Percentiles rank a stretch among this genome's conserved stretches.
phyloP scores from a whole-genome alignment of 2,329 filamentous ascomycete species.

The Fonsecaea monophora region DNA sequence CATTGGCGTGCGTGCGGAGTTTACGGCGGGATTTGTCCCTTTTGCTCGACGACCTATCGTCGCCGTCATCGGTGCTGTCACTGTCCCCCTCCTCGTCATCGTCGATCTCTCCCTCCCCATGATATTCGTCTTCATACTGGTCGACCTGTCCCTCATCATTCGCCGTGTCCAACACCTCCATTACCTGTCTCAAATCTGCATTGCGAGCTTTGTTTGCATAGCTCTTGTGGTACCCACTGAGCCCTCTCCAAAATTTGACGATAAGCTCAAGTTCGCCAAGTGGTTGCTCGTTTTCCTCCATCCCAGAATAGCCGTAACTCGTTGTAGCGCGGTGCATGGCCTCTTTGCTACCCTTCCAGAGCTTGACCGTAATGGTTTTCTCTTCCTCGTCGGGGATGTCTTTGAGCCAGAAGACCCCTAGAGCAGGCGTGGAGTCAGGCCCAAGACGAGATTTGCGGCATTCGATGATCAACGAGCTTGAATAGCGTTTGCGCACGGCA shows the following conservation, averaged over 20 bases:
- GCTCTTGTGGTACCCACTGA: slow-evolving; percentile 64
- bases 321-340: slow-evolving; percentile 49
- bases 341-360: slow-evolving; percentile 68
- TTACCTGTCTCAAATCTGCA: slow-evolving; percentile 62
- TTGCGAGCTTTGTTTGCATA: slow-evolving; percentile 61
- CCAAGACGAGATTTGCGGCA: slow-evolving; percentile 42
- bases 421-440: slow-evolving; percentile 42
- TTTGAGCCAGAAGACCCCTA: slow-evolving; percentile 49
- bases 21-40: slow-evolving; percentile 12
- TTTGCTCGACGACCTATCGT: slow-evolving; percentile 4
- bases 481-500: slow-evolving; percentile 43
- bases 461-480: slow-evolving; percentile 42
- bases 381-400: slow-evolving; percentile 73
- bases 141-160: slow-evolving; percentile 66
- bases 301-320: slow-evolving; percentile 52
- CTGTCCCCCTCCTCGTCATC: slow-evolving; percentile 23
- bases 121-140: slow-evolving; percentile 45
- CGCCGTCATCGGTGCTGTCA: slow-evolving; percentile 8
- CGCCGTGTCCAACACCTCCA: slow-evolving; percentile 69
- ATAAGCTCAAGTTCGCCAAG: slow-evolving; percentile 65
- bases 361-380: slow-evolving; percentile 62
- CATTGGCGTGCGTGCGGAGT: slow-evolving; percentile 34
- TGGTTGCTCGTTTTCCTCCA: slow-evolving; percentile 62
- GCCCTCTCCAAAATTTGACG: slow-evolving; percentile 66
- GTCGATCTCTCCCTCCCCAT: slow-evolving; percentile 26